These are phyloP conservation scores for Trichoderma orchidacearum DNA, from an alignment of 495 filamentous ascomycete genomes.

Conservation along the genomic window DNA sequence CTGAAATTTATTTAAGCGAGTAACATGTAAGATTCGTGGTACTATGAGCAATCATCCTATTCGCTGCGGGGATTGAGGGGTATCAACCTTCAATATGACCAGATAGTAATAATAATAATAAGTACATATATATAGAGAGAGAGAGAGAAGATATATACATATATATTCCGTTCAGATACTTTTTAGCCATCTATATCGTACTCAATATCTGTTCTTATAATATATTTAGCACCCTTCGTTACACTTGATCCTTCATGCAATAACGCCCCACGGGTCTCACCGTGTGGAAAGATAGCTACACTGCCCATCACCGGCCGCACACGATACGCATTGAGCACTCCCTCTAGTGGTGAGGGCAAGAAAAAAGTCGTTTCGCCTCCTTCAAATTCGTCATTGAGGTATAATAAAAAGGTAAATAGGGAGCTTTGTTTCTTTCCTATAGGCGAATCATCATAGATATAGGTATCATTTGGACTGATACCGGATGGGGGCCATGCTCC, in stretches of 20 bases:
- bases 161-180: no score
- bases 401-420: slow-evolving; percentile 36
- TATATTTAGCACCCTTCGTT: slow-evolving; percentile 28
- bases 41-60: no score
- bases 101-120: no score
- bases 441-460: slow-evolving; percentile 32
- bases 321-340: slow-evolving; percentile 30
- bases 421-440: slow-evolving; percentile 28
- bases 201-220: slow-evolving; percentile 33
- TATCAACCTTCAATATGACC: no score
- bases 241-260: slow-evolving; percentile 36
- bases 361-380: slow-evolving; percentile 38
- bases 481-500: slow-evolving; percentile 35
- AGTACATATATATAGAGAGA: no score
- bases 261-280: slow-evolving; percentile 25
- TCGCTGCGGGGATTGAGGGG: no score
- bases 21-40: no score
- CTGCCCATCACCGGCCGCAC: slow-evolving; percentile 33
- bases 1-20: no score
- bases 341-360: slow-evolving; percentile 26
- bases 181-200: slow-evolving; percentile 35
- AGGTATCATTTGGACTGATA: slow-evolving; percentile 21
- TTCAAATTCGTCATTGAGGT: slow-evolving; percentile 37
- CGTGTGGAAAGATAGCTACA: slow-evolving; percentile 32
- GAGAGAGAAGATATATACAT: no score